Percentiles rank a stretch among this genome's conserved stretches.
phyloP scores from a whole-genome alignment of 1,284 basidiomycete species.

The Pseudozyma thailandica region DNA sequence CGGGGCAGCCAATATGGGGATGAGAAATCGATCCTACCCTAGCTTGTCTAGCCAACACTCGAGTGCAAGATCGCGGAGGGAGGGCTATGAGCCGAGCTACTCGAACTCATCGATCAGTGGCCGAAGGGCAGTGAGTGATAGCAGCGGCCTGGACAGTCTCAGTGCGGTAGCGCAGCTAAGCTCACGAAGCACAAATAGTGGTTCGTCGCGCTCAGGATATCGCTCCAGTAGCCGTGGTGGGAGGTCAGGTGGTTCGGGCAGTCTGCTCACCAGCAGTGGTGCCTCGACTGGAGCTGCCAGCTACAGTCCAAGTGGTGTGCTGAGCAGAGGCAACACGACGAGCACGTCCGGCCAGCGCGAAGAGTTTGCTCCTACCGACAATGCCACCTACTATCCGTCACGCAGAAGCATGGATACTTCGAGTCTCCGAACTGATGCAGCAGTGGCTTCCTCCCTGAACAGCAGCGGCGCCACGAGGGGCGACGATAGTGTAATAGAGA shows the following conservation, averaged over 20 bases:
- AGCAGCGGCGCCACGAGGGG: constrained; percentile 48
- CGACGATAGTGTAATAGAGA: constrained; percentile 16
- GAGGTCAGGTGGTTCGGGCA: constrained; percentile 31
- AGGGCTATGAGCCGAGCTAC: constrained; percentile 44
- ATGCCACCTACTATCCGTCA: constrained; percentile 13
- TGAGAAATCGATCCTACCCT: constrained; percentile 17
- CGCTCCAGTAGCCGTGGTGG: constrained; percentile 27
- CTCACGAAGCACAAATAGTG: constrained; percentile 35
- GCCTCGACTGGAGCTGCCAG: constrained; percentile 54
- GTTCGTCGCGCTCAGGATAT: constrained; percentile 27
- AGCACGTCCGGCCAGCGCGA: constrained; percentile 38
- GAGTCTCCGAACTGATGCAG: constrained; percentile 9
- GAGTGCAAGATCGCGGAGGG: constrained; percentile 21
- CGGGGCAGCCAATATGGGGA: not conserved
- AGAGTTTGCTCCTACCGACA: constrained; percentile 4
- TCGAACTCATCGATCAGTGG: constrained; percentile 37
- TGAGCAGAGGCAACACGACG: constrained; percentile 40
- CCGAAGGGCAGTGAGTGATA: constrained; percentile 27
- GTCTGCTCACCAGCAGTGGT: constrained; percentile 25
- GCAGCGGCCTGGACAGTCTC: constrained; percentile 40
- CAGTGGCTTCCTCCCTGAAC: too few species aligned
- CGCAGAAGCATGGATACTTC: constrained; percentile 6
- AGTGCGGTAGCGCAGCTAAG: constrained; percentile 36
- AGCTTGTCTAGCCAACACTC: constrained; percentile 36
- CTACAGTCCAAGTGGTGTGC: constrained; percentile 44